These are phyloP conservation scores for Aspergillus fischeri DNA, from an alignment of 2,329 filamentous ascomycete genomes.

Conservation along the genomic window DNA sequence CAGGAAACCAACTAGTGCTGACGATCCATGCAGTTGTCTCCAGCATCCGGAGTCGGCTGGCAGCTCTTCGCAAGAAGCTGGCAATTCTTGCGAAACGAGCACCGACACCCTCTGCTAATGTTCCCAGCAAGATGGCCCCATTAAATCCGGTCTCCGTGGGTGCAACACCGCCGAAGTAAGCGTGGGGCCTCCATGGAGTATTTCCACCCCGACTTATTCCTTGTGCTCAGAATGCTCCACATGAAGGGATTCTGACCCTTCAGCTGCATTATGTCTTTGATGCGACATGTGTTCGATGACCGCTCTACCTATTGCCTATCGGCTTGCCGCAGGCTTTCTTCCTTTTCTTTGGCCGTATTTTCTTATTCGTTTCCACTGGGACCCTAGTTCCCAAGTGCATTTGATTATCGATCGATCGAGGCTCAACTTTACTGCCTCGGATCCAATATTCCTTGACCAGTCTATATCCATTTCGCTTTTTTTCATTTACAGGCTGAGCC, in stretches of 20 bases:
- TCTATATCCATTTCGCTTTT: neutral
- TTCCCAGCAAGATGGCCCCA: conserved; percentile 24
- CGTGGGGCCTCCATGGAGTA: neutral
- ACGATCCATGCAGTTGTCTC: conserved; percentile 39
- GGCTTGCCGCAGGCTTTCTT: conserved; percentile 1
- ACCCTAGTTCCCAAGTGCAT: neutral
- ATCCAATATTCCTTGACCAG: neutral
- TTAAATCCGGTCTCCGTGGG: conserved; percentile 28
- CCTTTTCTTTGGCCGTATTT: conserved; percentile 6
- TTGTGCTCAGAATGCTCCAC: neutral
- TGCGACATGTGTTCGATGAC: neutral
- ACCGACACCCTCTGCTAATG: conserved; percentile 34
- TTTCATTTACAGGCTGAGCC: neutral
- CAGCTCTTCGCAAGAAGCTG: conserved; percentile 47
- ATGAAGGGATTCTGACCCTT: neutral
- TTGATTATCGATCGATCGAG: neutral
- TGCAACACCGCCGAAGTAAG: conserved; percentile 32
- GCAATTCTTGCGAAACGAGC: conserved; percentile 45
- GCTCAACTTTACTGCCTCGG: neutral
- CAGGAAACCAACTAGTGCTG: conserved; percentile 12
- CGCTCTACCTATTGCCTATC: neutral
- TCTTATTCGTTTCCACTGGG: neutral
- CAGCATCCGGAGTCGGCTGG: conserved; percentile 47
- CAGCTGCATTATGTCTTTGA: neutral
- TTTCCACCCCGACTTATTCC: conserved; percentile 1